phyloP scores from a whole-genome alignment of 1,284 basidiomycete species.

The Austroboletus niveus region DNA sequence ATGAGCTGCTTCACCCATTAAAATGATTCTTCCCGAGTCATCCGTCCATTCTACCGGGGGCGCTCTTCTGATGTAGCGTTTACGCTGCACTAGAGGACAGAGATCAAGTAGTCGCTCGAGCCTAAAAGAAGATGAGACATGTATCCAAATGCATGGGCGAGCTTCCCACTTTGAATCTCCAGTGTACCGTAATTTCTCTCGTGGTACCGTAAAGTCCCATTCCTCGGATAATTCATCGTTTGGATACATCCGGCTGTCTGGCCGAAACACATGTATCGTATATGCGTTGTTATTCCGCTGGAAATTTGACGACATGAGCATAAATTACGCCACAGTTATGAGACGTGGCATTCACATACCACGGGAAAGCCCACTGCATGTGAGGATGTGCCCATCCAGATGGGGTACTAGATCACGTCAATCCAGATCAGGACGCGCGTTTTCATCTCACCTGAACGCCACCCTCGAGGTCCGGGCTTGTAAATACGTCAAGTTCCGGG shows the following conservation, averaged over 20 bases:
- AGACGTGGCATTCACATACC: constrained; percentile 7
- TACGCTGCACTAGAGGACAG: constrained; percentile 12
- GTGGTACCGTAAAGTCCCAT: constrained; percentile 11
- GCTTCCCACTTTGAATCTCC: constrained; percentile 14
- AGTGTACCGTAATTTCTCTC: constrained; percentile 12
- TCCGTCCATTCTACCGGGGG: constrained; percentile 32
- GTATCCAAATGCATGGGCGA: background rate
- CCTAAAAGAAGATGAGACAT: constrained; percentile 4
- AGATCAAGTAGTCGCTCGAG: constrained; percentile 17
- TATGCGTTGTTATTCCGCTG: constrained; percentile 17
- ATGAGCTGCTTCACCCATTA: constrained; percentile 45
- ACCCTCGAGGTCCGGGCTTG: constrained; percentile 19
- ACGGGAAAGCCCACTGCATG: constrained; percentile 27
- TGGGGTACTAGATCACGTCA: constrained; percentile 29
- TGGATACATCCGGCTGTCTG: constrained; percentile 4
- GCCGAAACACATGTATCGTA: constrained; percentile 17
- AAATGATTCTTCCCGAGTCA: constrained; percentile 33
- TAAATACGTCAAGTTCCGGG: constrained; percentile 26
- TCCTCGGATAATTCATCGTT: background rate
- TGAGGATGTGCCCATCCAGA: constrained; percentile 37
- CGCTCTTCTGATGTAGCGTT: constrained; percentile 5
- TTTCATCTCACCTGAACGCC: constrained; percentile 19
- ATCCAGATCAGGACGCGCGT: background rate
- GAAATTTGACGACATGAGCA: background rate
- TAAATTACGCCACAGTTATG: background rate